These are phyloP conservation scores for Azolla pinnata DNA, from an alignment of 75 land plant species.

Conservation along the genomic window DNA sequence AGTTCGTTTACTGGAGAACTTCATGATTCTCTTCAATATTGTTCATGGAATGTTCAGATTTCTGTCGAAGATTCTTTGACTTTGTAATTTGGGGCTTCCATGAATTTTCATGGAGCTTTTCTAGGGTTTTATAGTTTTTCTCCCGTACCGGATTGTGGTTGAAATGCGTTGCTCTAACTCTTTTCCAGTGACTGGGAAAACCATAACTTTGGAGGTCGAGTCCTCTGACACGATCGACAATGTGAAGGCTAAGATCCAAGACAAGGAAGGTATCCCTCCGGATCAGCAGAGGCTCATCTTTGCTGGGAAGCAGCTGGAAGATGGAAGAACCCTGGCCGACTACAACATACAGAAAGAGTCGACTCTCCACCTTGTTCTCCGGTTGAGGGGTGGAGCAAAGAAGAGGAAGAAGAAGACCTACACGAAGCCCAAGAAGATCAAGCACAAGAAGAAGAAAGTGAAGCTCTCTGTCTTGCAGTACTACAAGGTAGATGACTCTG, in stretches of 20 bases:
- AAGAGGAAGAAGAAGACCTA: constrained; percentile 95
- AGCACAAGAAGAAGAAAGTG: constrained; percentile 51
- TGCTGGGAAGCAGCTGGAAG: constrained; percentile 91
- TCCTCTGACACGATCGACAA: constrained; percentile 43
- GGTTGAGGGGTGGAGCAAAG: constrained; percentile 88
- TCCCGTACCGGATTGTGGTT: not conserved
- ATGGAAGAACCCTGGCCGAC: constrained; percentile 78
- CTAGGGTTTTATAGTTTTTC: not conserved
- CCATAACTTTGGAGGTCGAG: constrained; percentile 30
- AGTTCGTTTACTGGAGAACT: no score
- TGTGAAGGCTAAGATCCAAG: no score
- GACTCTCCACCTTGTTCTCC: constrained; percentile 65
- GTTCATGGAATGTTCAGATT: no score
- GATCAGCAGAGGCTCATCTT: constrained; percentile 71
- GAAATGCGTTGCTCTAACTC: not conserved
- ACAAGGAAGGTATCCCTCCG: constrained; percentile 80
- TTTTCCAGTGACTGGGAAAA: constrained; percentile 19
- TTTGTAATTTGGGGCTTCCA: no score
- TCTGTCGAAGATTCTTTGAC: no score
- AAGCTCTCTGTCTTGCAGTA: constrained; percentile 44
- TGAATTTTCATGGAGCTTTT: not conserved
- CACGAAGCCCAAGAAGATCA: no score
- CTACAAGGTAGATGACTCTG: constrained; percentile 55
- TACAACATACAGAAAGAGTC: constrained; percentile 92
- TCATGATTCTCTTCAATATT: no score